Evolutionary conservation across 345 rosid species (phyloP).

Genomic region (Bruguiera parviflora): DNA sequence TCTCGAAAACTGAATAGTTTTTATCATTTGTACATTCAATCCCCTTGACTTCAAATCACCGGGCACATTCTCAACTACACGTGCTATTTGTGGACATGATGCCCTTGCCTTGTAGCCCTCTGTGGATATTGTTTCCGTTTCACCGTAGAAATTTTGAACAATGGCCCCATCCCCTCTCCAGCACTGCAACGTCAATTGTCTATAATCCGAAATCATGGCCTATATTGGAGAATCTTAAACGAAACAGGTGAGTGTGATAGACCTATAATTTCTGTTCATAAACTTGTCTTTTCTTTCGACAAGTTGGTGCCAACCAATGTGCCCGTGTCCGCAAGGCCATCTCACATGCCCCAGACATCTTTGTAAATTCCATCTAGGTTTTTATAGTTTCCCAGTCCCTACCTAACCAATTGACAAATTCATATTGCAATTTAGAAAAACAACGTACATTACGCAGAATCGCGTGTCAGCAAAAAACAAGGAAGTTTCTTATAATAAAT

Average conservation of each 20-base stretch:
- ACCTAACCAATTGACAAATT: conserved; percentile 2
- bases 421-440: background rate
- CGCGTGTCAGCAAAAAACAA: too few species aligned
- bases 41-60: conserved; percentile 45
- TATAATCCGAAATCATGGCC: background rate
- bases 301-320: conserved; percentile 32
- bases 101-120: conserved; percentile 51
- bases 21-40: conserved; percentile 55
- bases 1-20: conserved; percentile 46
- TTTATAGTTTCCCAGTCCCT: conserved; percentile 22
- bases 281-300: conserved; percentile 3
- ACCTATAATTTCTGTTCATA: too few species aligned
- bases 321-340: conserved; percentile 30
- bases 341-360: conserved; percentile 31
- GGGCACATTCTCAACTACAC: conserved; percentile 42
- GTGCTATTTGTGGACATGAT: conserved; percentile 53
- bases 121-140: conserved; percentile 40
- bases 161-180: conserved; percentile 56
- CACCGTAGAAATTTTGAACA: conserved; percentile 55
- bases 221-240: background rate
- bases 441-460: background rate
- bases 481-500: too few species aligned
- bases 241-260: too few species aligned
- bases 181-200: conserved; percentile 36
- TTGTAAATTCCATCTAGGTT: conserved; percentile 20